A percentile compares a stretch with the other conserved stretches of the same genome.
phyloP scores from a whole-genome alignment of 345 rosid species.

The Citrus sp. region DNA sequence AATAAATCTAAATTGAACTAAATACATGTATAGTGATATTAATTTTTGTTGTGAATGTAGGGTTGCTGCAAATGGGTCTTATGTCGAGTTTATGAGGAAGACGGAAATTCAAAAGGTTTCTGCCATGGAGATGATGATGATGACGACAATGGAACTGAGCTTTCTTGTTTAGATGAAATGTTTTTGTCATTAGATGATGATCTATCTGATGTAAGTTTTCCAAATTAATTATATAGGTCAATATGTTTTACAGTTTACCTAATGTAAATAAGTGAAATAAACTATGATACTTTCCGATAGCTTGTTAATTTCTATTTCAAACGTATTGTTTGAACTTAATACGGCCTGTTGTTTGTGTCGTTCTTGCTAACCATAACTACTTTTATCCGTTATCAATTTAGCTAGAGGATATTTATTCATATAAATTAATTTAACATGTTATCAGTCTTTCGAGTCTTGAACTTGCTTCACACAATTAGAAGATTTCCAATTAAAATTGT shows the following conservation, averaged over 20 bases:
- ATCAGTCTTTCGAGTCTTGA: too few relatives aligned
- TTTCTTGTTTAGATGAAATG: slow-evolving; percentile 47
- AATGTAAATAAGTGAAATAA: neutral
- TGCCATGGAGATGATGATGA: slow-evolving; percentile 22
- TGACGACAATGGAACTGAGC: slow-evolving; percentile 30
- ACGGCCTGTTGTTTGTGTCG: too few relatives aligned
- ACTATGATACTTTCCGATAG: neutral
- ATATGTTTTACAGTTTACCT: neutral
- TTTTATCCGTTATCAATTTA: too few relatives aligned
- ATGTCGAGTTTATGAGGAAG: slow-evolving; percentile 35
- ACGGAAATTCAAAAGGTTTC: slow-evolving; percentile 4
- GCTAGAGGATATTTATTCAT: too few relatives aligned
- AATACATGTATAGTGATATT: too few relatives aligned
- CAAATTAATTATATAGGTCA: neutral
- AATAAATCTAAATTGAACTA: neutral
- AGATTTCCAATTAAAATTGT: too few relatives aligned
- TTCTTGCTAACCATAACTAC: too few relatives aligned
- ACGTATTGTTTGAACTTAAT: too few relatives aligned
- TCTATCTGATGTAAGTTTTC: slow-evolving; percentile 33
- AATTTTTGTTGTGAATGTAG: neutral
- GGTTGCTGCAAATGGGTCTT: slow-evolving; percentile 26
- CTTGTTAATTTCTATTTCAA: neutral
- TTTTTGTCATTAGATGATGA: slow-evolving; percentile 38
- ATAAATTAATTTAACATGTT: too few relatives aligned
- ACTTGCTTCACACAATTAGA: too few relatives aligned